Base-by-base conservation (phyloP, 306 rosid species). In the Citrullus mucosospermus region DNA sequence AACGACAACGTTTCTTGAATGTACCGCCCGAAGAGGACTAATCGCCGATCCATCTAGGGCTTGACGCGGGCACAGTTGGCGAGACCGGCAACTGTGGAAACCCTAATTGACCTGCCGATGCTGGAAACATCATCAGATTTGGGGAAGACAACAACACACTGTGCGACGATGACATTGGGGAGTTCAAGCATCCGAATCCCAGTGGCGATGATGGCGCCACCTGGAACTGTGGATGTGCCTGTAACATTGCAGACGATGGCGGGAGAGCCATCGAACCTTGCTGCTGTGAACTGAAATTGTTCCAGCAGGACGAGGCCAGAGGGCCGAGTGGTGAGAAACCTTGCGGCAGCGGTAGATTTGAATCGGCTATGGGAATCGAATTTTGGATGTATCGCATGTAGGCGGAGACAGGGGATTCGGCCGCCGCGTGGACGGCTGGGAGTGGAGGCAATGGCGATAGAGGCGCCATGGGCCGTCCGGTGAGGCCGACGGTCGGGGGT, bases 61-160 rank as follows among this genome's bases (percentile, higher is more conserved):
- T 96, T 1, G 96, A 89, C 38, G 81, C 83, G 1, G 93, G 93
- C 54, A 96, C 90, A 0, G 99, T 86, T 3, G 98, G 99, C 53
- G 99, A 96, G 34, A 90, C 93, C 11, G 99, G 99, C 36, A 92
- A 88, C 89, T 85, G 97, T 9, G 97, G 92, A 88, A 92, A 90
- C 85, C 96, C 96, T 83, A 91, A 78, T 65, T 88, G 90, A 18
- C 88, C 90, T 8, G 96, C 86, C 34, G 87, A 80, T 12, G 97
- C 91, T 48, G 97, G 88, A 82, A 87, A 87, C 71, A 85, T 81
- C 16, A 85, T 82, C 17, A 85, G 80, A 41, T 86, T 86, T 8
- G 98, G 96, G 15, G 98, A 93, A 13, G 98, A 91, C 4, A 88
- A 76, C 7, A 88, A 74, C 83, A 87, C 30, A 15, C 86, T 82